Conservation (phyloP, 1,139 yeast species). For the Casaregolazyma lundiana region DNA sequence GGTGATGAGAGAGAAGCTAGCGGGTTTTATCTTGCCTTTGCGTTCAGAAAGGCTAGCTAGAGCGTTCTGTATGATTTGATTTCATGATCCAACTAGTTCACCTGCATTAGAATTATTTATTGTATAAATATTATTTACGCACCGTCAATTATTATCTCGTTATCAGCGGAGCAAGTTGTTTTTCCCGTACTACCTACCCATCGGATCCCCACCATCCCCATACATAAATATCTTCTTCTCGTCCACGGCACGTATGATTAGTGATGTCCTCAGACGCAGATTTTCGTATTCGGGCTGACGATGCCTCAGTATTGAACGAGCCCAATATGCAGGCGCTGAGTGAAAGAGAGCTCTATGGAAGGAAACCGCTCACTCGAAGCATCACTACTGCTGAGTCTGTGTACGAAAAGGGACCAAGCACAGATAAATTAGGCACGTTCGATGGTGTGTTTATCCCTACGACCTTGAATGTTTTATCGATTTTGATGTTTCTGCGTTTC, state of each 20-base stretch:
- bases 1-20: slow-evolving; percentile 91
- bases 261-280: slow-evolving; percentile 9
- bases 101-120: background rate
- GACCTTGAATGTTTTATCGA: slow-evolving; percentile 67
- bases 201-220: background rate
- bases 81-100: background rate
- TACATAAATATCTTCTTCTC: background rate
- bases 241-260: background rate
- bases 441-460: slow-evolving; percentile 69
- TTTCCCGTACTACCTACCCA: background rate
- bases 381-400: slow-evolving; percentile 20
- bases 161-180: background rate
- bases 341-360: slow-evolving; percentile 16
- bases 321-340: slow-evolving; percentile 9
- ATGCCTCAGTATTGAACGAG: slow-evolving; percentile 4
- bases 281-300: slow-evolving; percentile 11
- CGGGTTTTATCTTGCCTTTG: slow-evolving; percentile 76
- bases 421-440: slow-evolving; percentile 33
- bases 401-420: slow-evolving; percentile 7
- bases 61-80: background rate
- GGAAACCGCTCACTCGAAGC: slow-evolving; percentile 14
- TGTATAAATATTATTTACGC: background rate
- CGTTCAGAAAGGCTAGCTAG: slow-evolving; percentile 51
- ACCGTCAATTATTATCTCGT: too few relatives aligned
- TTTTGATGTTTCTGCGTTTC: slow-evolving; percentile 72